Evolutionary conservation across 23 red algal genomes (phyloP).

Genomic region (Rhodosorus marinus): DNA sequence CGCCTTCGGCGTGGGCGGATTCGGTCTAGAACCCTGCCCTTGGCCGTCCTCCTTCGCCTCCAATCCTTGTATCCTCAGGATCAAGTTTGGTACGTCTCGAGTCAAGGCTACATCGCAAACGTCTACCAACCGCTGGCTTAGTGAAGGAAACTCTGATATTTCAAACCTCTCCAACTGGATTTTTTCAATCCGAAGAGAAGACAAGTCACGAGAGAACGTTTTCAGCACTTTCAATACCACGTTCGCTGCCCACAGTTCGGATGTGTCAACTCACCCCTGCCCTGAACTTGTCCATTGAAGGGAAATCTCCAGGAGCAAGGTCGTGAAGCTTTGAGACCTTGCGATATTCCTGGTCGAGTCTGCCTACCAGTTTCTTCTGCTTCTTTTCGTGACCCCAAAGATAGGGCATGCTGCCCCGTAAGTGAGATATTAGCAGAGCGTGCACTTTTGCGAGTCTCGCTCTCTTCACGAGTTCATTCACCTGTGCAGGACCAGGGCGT

Average conservation of each 20-base stretch:
- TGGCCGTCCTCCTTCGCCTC: constrained; percentile 12
- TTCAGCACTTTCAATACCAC: too few species aligned
- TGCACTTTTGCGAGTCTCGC: constrained; percentile 49
- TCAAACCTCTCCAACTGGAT: too few species aligned
- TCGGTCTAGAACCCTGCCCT: too few species aligned
- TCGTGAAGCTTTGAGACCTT: constrained; percentile 34
- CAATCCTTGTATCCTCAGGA: constrained; percentile 15
- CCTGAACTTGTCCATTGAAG: constrained; percentile 26
- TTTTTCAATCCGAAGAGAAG: too few species aligned
- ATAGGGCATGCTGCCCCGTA: constrained; percentile 38
- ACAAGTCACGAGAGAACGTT: too few species aligned
- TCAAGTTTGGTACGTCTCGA: constrained; percentile 29
- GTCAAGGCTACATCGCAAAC: constrained; percentile 31
- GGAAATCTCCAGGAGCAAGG: constrained; percentile 53
- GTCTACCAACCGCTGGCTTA: constrained; percentile 26
- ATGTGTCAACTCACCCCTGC: constrained; percentile 9
- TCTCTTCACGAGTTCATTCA: constrained; percentile 62
- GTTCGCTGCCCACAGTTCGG: too few species aligned
- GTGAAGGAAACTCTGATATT: constrained; percentile 26
- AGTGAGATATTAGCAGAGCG: constrained; percentile 32
- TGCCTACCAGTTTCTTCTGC: constrained; percentile 26
- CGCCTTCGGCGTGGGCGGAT: too few species aligned
- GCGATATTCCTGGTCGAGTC: constrained; percentile 29
- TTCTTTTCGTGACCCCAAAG: constrained; percentile 50
- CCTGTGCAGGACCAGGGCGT: too few species aligned